A percentile compares a stretch with the other conserved stretches of the same genome.
Evolutionary conservation across 208 protist species (phyloP).

Genomic region (Acanthamoeba lenticulata): DNA sequence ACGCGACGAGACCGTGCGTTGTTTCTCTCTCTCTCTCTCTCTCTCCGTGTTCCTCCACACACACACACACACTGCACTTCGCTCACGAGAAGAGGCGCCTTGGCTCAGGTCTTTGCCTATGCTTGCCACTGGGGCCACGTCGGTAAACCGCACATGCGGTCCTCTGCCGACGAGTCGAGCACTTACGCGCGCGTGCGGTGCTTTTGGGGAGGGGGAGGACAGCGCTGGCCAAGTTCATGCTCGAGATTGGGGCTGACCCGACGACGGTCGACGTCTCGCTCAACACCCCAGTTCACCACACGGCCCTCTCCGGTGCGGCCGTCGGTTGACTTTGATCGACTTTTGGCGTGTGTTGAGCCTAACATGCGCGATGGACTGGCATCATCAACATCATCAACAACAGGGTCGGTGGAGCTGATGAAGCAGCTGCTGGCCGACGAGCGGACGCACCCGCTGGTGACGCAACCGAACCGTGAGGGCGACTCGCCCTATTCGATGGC

Average conservation of each 20-base stretch:
- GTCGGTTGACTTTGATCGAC: background rate
- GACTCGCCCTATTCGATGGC: background rate
- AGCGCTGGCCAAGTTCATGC: slow-evolving; percentile 40
- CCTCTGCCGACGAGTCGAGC: background rate
- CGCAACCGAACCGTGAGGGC: background rate
- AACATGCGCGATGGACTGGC: background rate
- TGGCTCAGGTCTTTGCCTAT: slow-evolving; percentile 17
- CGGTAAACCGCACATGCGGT: background rate
- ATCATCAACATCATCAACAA: background rate
- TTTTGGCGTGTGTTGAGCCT: background rate
- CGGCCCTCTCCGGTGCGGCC: background rate
- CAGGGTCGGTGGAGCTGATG: slow-evolving; percentile 7
- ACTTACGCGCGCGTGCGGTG: background rate
- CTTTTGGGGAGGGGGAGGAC: no score
- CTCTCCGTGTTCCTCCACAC: background rate
- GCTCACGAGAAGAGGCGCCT: background rate
- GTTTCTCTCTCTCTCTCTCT: no score
- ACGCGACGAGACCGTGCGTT: background rate
- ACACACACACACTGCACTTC: background rate
- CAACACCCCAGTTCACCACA: background rate
- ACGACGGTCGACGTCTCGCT: background rate
- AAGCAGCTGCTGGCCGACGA: background rate
- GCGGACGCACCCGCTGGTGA: background rate
- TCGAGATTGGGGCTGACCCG: background rate
- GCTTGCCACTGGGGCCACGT: slow-evolving; percentile 22